phyloP scores from a whole-genome alignment of 495 filamentous ascomycete genomes.

The Hypoxylon perforatum region DNA sequence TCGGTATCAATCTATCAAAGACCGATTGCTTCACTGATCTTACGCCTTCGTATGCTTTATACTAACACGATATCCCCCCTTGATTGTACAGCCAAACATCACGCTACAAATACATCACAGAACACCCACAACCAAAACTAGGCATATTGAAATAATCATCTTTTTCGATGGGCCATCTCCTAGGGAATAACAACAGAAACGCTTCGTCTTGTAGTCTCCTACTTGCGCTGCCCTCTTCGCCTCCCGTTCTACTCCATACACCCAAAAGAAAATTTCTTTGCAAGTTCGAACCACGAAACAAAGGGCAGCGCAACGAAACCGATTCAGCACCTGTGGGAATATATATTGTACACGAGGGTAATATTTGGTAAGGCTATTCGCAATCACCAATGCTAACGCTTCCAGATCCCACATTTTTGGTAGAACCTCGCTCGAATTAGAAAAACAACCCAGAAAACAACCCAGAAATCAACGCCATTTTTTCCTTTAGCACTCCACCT shows the following conservation, averaged over 20 bases:
- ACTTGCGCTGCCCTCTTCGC: constrained; percentile 18
- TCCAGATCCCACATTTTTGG: constrained; percentile 14
- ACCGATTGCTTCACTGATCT: too few relatives aligned
- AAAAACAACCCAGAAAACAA: constrained; percentile 26
- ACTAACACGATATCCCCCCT: too few relatives aligned
- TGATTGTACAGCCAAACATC: background rate
- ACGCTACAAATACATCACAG: background rate
- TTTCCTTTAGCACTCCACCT: constrained; percentile 26
- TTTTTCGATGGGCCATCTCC: constrained; percentile 13
- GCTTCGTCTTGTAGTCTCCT: background rate
- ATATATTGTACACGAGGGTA: constrained; percentile 35
- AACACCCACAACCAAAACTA: background rate
- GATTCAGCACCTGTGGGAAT: constrained; percentile 7
- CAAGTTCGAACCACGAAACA: constrained; percentile 5
- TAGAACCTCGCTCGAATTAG: constrained; percentile 11
- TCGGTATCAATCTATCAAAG: too few relatives aligned
- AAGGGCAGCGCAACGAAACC: constrained; percentile 7
- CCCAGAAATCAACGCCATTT: constrained; percentile 36
- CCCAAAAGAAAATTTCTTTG: constrained; percentile 12
- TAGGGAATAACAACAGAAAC: constrained; percentile 1
- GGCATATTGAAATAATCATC: constrained; percentile 7
- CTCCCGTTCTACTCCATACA: constrained; percentile 13
- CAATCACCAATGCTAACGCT: constrained; percentile 13
- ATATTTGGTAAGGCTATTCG: constrained; percentile 19
- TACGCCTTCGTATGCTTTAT: too few relatives aligned